Conservation (phyloP, 2,329 filamentous ascomycete species). For the Dothistroma pini region DNA sequence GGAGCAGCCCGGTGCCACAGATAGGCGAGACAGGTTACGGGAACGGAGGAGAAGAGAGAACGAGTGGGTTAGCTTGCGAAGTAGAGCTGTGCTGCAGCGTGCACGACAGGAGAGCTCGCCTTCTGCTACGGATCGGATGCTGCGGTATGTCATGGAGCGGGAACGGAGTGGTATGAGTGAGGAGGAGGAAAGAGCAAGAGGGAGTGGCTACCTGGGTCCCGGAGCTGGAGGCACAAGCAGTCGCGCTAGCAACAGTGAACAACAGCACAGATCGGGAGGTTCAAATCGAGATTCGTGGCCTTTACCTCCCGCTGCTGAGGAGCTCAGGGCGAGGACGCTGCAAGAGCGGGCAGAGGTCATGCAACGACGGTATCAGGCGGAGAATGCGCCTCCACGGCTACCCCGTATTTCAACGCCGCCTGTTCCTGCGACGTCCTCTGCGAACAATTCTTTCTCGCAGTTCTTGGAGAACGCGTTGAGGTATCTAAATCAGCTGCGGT, state of each 20-base stretch:
- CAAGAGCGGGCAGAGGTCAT: constrained; percentile 34
- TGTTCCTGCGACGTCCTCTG: constrained; percentile 17
- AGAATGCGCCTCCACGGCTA: constrained; percentile 32
- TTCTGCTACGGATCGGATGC: constrained; percentile 36
- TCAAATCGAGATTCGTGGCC: constrained; percentile 24
- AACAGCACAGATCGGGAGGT: constrained; percentile 17
- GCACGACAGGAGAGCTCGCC: constrained; percentile 32
- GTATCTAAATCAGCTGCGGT: constrained; percentile 58
- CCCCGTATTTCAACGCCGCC: constrained; percentile 31
- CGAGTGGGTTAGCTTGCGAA: constrained; percentile 32
- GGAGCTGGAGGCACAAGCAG: constrained; percentile 10
- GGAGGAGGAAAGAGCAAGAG: constrained; percentile 35
- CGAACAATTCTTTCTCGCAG: constrained; percentile 28
- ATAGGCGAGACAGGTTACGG: constrained; percentile 26
- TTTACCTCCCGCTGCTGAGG: constrained; percentile 23
- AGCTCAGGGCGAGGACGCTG: constrained; percentile 20
- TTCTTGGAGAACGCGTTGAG: constrained; percentile 57
- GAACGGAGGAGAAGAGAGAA: constrained; percentile 30
- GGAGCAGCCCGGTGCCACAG: constrained; percentile 24
- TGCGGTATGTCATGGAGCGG: constrained; percentile 41
- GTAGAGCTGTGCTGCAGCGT: constrained; percentile 32
- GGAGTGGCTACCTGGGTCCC: constrained; percentile 31
- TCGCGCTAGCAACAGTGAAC: neutral
- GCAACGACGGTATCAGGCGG: constrained; percentile 33
- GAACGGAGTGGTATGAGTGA: constrained; percentile 35